Conservation (phyloP, 768 basidiomycete genomes). For the Pleurotus platypus region DNA sequence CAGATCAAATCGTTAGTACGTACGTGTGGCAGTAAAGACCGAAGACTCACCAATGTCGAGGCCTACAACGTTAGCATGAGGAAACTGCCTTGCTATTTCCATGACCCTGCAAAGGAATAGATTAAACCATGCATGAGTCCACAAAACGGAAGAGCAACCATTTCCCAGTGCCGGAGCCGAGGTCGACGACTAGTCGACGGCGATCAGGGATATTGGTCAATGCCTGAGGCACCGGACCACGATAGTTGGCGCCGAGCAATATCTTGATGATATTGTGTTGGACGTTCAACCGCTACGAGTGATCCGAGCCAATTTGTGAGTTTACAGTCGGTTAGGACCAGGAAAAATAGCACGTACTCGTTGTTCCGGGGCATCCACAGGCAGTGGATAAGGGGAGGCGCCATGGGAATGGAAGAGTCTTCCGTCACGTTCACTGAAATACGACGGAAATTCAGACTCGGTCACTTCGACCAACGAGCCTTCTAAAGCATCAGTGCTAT, state of each 20-base stretch:
- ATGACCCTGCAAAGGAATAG: slow-evolving; percentile 48
- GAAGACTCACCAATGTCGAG: slow-evolving; percentile 67
- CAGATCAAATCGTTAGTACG: background rate
- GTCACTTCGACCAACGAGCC: slow-evolving; percentile 33
- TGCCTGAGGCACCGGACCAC: slow-evolving; percentile 55
- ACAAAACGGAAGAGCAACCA: slow-evolving; percentile 46
- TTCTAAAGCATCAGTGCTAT: slow-evolving; percentile 17
- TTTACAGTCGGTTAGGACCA: slow-evolving; percentile 1
- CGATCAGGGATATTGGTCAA: slow-evolving; percentile 37
- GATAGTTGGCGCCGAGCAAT: slow-evolving; percentile 53
- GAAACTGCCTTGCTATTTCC: slow-evolving; percentile 69
- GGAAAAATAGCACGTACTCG: slow-evolving; percentile 39
- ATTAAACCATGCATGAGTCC: slow-evolving; percentile 11
- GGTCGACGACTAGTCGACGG: slow-evolving; percentile 57
- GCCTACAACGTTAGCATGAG: slow-evolving; percentile 61
- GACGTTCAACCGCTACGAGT: slow-evolving; percentile 46
- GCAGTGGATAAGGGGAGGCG: slow-evolving; percentile 65
- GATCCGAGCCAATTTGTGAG: slow-evolving; percentile 2
- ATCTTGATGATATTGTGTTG: slow-evolving; percentile 46
- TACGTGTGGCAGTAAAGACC: slow-evolving; percentile 5
- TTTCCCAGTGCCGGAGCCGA: slow-evolving; percentile 73
- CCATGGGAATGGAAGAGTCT: slow-evolving; percentile 69
- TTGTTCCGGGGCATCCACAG: slow-evolving; percentile 69
- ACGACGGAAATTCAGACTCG: slow-evolving; percentile 51
- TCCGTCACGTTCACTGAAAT: slow-evolving; percentile 55